Evolutionary conservation across 2,329 filamentous ascomycete genomes (phyloP), one percentile per base, ranked within the genome.

Genomic region (Xylaria sp.): DNA sequence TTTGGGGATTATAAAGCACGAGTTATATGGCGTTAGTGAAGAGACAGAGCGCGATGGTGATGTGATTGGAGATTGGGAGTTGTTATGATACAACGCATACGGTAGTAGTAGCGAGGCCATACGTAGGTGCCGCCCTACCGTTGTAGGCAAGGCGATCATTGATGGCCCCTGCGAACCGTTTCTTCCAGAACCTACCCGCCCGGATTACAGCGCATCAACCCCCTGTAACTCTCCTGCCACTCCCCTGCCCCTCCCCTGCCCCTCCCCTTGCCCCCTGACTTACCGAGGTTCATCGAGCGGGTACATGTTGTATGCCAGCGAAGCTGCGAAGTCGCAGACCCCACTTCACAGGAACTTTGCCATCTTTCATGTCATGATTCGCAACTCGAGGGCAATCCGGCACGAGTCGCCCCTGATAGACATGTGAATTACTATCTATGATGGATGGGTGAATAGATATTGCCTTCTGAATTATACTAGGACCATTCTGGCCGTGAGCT

Each of bases 141-240:
- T 5, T 9, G 6, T 26, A 26, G 24, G 24, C 9, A 34, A 13
- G 29, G 29, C 29, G 29, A 34, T 34, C 29, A 34, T 34, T 6
- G 9, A 34, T 34, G 29, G 29, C 16, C 29, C 29, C 29, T 34
- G 29, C 29, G 29, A 34, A 6, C 24, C 29, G 57, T 53, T 57
- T 26, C 44, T 60, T 60, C 57, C 52, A 60, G 57, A 60, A 60
- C 54, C 52, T 57, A 37, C 54, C 42, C 29, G 16, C 29, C 29
- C 29, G 29, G 9, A 7, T 34, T 34, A 34, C 29, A 34, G 29
- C 29, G 29, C 29, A 34, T 34, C 29, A 13, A 13, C 5, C 16
- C 24, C n/a, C n/a, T n/a, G n/a, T n/a, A n/a, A n/a, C n/a, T n/a
- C n/a, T n/a, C n/a, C n/a, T n/a, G n/a, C n/a, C n/a, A n/a, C n/a